These are phyloP conservation scores for Trichoderma sp. DNA, from an alignment of 2,329 filamentous ascomycete genomes.

Conservation along the genomic window DNA sequence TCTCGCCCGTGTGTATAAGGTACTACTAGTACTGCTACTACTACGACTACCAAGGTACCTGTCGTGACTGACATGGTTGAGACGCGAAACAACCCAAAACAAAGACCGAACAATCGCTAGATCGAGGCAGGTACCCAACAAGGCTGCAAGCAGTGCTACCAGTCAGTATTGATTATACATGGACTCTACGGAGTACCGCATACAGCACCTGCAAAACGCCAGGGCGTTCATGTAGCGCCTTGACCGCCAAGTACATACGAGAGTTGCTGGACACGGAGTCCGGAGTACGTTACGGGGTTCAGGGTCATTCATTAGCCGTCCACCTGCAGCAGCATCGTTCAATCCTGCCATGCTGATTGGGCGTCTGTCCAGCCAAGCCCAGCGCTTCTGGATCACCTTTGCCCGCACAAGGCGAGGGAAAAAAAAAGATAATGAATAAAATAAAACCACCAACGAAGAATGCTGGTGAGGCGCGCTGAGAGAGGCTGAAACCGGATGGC, in stretches of 20 bases:
- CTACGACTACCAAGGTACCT: no score
- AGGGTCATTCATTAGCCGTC: not conserved
- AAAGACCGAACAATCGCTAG: conserved; percentile 6
- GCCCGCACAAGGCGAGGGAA: not conserved
- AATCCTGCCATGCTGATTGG: conserved; percentile 12
- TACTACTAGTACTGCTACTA: no score
- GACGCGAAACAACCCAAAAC: not conserved
- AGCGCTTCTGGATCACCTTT: conserved; percentile 1
- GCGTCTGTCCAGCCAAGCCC: not conserved
- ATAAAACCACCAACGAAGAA: no score
- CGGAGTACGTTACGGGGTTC: not conserved
- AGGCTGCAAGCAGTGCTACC: conserved; percentile 6
- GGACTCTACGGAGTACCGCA: not conserved
- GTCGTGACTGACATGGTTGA: not conserved
- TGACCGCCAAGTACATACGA: conserved; percentile 1
- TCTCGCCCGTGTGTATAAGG: no score
- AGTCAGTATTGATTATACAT: no score
- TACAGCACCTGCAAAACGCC: not conserved
- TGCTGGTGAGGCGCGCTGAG: no score
- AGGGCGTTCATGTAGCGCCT: conserved; percentile 8
- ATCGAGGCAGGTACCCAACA: conserved; percentile 10
- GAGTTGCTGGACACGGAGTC: not conserved
- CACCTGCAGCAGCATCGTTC: conserved; percentile 3
- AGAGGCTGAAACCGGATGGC: conserved; percentile 12
- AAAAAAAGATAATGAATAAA: no score